phyloP scores from a whole-genome alignment of 2,329 filamentous ascomycete species.

The Pezizomycotina sp. region DNA sequence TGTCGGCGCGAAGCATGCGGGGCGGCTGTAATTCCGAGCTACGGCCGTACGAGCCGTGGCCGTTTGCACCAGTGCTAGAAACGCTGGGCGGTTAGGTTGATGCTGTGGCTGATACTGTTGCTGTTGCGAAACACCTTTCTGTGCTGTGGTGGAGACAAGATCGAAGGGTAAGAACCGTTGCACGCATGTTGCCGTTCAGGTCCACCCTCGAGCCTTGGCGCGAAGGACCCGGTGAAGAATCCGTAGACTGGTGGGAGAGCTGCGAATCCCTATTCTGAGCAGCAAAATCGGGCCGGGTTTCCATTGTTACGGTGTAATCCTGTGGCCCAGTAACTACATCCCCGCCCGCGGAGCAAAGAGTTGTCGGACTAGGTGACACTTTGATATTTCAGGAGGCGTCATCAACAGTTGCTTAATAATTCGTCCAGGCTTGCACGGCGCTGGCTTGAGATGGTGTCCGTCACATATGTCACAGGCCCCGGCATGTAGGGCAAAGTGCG shows the following conservation, averaged over 20 bases:
- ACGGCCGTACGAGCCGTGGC: conserved; percentile 18
- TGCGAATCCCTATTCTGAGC: conserved; percentile 44
- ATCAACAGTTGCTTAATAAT: conserved; percentile 76
- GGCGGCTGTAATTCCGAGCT: conserved; percentile 27
- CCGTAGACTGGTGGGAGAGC: conserved; percentile 49
- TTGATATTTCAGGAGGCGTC: conserved; percentile 69
- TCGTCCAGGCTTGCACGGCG: conserved; percentile 83
- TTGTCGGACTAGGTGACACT: conserved; percentile 67
- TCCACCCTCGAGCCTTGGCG: conserved; percentile 50
- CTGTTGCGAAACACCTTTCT: conserved; percentile 27
- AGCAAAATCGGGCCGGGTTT: conserved; percentile 24
- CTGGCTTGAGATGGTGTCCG: conserved; percentile 90
- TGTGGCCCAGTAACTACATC: conserved; percentile 17
- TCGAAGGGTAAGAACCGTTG: conserved; percentile 39
- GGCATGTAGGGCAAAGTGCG: conserved; percentile 93
- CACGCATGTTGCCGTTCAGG: conserved; percentile 33
- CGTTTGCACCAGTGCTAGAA: conserved; percentile 21
- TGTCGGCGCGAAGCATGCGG: conserved; percentile 35
- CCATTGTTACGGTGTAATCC: conserved; percentile 17
- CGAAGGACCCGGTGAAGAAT: conserved; percentile 45
- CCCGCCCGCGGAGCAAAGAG: conserved; percentile 62
- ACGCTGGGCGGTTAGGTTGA: conserved; percentile 33
- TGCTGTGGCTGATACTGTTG: conserved; percentile 23
- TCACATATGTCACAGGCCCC: conserved; percentile 91
- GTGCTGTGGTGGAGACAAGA: conserved; percentile 39